Base-by-base conservation (phyloP, 2,329 filamentous ascomycete genomes). In the Fusarium proliferatum region DNA sequence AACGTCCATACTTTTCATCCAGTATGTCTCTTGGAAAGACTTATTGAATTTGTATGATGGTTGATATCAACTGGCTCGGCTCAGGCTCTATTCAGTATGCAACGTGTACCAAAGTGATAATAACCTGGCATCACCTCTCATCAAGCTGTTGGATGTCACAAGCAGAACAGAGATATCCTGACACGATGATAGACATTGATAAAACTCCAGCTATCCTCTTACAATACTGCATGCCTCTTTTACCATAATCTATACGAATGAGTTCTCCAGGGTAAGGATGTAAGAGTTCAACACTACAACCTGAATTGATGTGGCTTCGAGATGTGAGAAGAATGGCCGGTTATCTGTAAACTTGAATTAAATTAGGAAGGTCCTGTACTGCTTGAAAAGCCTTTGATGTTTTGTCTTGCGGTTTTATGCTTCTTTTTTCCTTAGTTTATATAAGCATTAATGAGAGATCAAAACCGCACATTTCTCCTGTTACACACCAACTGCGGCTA, bases 51-150 rank as follows among this genome's bases (percentile, higher is more conserved):
- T 19, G 3, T 49, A 5, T 16, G 36, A 53, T 41, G 23, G 13
- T 2, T 64, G 19, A 34, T n/a, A 69, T 39, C 62, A 43, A 68
- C 48, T 67, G 62, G 65, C 60, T 67, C 69, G 66, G 52, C 58
- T 48, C 53, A 65, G 71, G 62, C 39, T 74, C 61, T 69, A 67
- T 77, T 67, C 45, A 63, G 65, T 53, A 67, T 41, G 11, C 41
- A 45, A 33, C 28, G 38, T 41, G 61, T 33, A 33, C 59, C 41
- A 65, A 75, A 62, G 45, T 26, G 65, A 69, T 70, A 16, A 64
- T 33, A 57, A 70, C 57, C 53, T 64, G 45, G 46, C 46, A 46
- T 42, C 23, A n/a, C 30, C 61, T 64, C 41, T 42, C 28, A 48
- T 28, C 61, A 34, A 70, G 51, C 61, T 16, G 49, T 63, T 51